Evolutionary conservation across 768 basidiomycete species (phyloP).

Genomic region (Rubroboletus pulcherrimus): DNA sequence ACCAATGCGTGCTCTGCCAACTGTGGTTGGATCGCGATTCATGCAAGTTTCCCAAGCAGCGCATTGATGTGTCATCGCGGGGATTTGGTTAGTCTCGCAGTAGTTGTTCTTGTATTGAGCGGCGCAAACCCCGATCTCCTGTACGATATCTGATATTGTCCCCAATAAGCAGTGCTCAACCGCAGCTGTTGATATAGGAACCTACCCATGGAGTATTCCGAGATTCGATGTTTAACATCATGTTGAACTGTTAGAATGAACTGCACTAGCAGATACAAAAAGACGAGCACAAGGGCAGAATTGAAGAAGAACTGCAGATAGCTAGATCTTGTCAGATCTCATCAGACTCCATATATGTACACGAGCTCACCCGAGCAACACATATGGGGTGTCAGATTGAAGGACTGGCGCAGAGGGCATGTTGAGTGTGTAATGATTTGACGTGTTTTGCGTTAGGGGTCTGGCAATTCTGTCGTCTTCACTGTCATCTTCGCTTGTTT

Average conservation of each 20-base stretch:
- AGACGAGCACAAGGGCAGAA: slow-evolving; percentile 73
- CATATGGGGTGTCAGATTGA: slow-evolving; percentile 69
- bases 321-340: slow-evolving; percentile 35
- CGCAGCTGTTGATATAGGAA: slow-evolving; percentile 10
- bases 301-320: slow-evolving; percentile 97
- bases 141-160: slow-evolving; percentile 66
- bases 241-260: slow-evolving; percentile 87
- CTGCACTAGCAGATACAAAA: slow-evolving; percentile 79
- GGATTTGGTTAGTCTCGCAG: slow-evolving; percentile 71
- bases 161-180: slow-evolving; percentile 19
- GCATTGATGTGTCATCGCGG: slow-evolving; percentile 86
- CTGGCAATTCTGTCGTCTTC: slow-evolving; percentile 42
- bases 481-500: slow-evolving; percentile 44
- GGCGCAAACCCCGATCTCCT: slow-evolving; percentile 88
- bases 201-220: slow-evolving; percentile 84
- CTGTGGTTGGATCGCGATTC: slow-evolving; percentile 87
- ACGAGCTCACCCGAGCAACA: slow-evolving; percentile 72
- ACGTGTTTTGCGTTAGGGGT: slow-evolving; percentile 51
- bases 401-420: slow-evolving; percentile 57
- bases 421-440: slow-evolving; percentile 82
- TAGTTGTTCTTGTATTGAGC: slow-evolving; percentile 77
- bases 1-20: slow-evolving; percentile 85
- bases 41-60: slow-evolving; percentile 90
- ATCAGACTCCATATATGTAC: slow-evolving; percentile 9
- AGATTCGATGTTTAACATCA: slow-evolving; percentile 84